These are phyloP conservation scores for Suillus discolor DNA, from an alignment of 768 basidiomycete species.

Conservation along the genomic window DNA sequence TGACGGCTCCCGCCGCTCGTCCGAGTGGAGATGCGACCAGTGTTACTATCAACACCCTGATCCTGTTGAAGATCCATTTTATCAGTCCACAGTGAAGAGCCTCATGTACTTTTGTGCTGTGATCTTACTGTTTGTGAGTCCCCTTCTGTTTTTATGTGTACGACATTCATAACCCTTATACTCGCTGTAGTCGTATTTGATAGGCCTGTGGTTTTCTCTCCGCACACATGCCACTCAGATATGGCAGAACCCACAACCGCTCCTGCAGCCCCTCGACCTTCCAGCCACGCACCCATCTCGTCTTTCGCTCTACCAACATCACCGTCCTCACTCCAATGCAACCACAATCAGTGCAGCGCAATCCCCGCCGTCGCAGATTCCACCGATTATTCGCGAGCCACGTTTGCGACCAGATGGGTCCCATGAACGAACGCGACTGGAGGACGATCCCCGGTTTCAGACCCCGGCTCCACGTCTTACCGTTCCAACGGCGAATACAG, in stretches of 20 bases:
- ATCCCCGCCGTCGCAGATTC: constrained; percentile 8
- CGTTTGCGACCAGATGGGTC: constrained; percentile 50
- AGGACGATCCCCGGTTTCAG: constrained; percentile 39
- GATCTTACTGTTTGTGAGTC: constrained; percentile 85
- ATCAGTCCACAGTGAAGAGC: constrained; percentile 92
- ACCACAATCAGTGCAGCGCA: constrained; percentile 8
- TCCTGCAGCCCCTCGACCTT: constrained; percentile 69
- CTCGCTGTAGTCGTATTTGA: constrained; percentile 79
- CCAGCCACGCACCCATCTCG: constrained; percentile 46
- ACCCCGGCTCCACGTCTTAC: constrained; percentile 36
- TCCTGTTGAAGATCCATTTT: constrained; percentile 93
- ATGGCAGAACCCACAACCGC: constrained; percentile 95
- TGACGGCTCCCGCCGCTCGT: constrained; percentile 25
- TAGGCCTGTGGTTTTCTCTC: constrained; percentile 98
- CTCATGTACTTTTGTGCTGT: constrained; percentile 95
- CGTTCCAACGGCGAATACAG: constrained; percentile 25
- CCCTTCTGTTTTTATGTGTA: not conserved
- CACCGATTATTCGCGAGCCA: constrained; percentile 21
- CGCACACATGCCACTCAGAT: constrained; percentile 98
- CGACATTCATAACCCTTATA: constrained; percentile 10
- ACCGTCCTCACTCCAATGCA: constrained; percentile 40
- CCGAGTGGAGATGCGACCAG: constrained; percentile 81
- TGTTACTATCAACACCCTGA: constrained; percentile 96
- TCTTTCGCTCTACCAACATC: constrained; percentile 65
- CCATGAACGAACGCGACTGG: constrained; percentile 36